Evolutionary conservation across 169 alveolate species (phyloP).

Genomic region (Plasmodium gallinaceum): DNA sequence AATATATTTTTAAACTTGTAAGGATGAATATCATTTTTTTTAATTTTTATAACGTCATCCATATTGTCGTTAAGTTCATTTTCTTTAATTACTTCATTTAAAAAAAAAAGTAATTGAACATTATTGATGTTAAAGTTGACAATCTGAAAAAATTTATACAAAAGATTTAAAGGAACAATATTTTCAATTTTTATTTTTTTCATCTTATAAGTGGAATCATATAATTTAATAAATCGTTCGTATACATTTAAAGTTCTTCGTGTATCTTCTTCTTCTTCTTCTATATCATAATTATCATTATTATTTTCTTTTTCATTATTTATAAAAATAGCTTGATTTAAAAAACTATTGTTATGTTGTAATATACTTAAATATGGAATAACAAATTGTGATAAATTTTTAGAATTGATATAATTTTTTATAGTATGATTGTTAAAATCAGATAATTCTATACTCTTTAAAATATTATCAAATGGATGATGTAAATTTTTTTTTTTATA

Average conservation of each 20-base stretch:
- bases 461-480: constrained; percentile 17
- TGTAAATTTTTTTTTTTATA: constrained; percentile 17
- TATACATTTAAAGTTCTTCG: background rate
- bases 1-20: constrained; percentile 51
- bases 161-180: constrained; percentile 43
- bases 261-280: background rate
- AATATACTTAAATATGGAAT: constrained; percentile 52
- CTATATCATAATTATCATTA: background rate
- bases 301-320: background rate
- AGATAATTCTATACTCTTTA: constrained; percentile 50
- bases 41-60: background rate
- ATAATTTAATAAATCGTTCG: constrained; percentile 41
- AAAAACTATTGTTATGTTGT: constrained; percentile 54
- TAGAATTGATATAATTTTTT: constrained; percentile 17
- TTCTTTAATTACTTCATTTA: constrained; percentile 60
- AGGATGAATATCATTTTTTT: constrained; percentile 7
- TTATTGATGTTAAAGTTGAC: constrained; percentile 69
- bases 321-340: constrained; percentile 41
- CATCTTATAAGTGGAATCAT: constrained; percentile 17
- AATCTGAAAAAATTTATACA: constrained; percentile 66
- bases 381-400: constrained; percentile 29
- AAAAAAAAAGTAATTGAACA: constrained; percentile 34
- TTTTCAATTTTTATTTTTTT: constrained; percentile 59
- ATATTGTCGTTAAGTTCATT: constrained; percentile 8
- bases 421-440: constrained; percentile 37